Base-by-base conservation (phyloP, 2,329 filamentous ascomycete genomes). In the Botrytis deweyae region DNA sequence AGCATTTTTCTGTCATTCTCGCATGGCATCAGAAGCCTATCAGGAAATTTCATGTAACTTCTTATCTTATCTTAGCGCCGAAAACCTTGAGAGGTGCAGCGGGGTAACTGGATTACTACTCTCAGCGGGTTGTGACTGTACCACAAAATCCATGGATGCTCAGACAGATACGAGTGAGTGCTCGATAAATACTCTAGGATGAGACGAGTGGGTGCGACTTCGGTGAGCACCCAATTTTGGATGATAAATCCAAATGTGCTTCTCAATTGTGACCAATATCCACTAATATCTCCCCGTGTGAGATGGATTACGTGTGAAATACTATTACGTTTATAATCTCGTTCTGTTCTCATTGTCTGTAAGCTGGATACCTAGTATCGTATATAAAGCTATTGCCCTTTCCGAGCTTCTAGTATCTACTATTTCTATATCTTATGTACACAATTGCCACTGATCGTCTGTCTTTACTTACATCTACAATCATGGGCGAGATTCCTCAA, bases 401-500 rank as follows among this genome's bases (percentile, higher is more conserved):
- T 62, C 52, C 42, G 9, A 64, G 36, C 59, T 38, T 58, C 20
- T 46, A 22, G 16, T 44, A 18, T 55, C 52, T n/a, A 29, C n/a
- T 58, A 18, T 9, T 25, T 44, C 18, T 12, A 7, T 40, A 18
- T 40, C 16, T 20, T 40, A n/a, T 66, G 6, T 55, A 29, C 9
- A 63, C 42, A 46, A 12, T 38, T 40, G 25, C 33, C 42, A 29
- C 40, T 25, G 49, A 65, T 65, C 59, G 3, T 36, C 59, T 66
- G 22, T 42, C 63, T 65, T 42, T 71, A 55, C 42, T 58, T 18
- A 66, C 29, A 22, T 63, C 73, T 69, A 66, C 67, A 36, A 69
- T 78, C 73, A 87, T 87, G 85, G 85, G 85, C 33, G 85, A 84
- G 74, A 84, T 83, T 72, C 77, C 83, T 70, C 80, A 79, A 66